Percentiles rank a stretch among this genome's conserved stretches.
Conservation (phyloP, 2,329 filamentous ascomycete genomes). For the Fusarium caatingaense region DNA sequence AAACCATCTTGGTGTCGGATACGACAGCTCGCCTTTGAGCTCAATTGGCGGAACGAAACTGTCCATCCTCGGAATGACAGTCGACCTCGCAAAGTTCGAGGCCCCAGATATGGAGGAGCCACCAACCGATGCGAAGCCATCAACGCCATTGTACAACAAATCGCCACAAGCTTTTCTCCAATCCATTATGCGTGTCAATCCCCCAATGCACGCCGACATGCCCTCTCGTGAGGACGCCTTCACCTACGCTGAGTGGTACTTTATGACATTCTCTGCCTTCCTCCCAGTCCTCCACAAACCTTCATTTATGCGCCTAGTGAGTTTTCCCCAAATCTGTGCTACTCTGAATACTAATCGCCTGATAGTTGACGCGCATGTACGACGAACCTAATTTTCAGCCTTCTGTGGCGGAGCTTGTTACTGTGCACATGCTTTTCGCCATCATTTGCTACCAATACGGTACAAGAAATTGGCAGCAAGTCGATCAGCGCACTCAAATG, state of each 20-base stretch:
- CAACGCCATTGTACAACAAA: slow-evolving; percentile 71
- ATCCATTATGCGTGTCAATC: slow-evolving; percentile 71
- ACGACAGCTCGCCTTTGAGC: slow-evolving; percentile 73
- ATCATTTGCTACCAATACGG: slow-evolving; percentile 82
- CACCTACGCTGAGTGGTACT: slow-evolving; percentile 79
- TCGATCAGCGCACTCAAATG: slow-evolving; percentile 64
- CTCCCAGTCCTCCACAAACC: slow-evolving; percentile 82
- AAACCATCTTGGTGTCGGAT: slow-evolving; percentile 73
- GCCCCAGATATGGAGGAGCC: slow-evolving; percentile 73
- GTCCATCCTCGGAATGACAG: slow-evolving; percentile 82
- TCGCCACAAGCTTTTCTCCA: slow-evolving; percentile 78
- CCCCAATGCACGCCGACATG: slow-evolving; percentile 66
- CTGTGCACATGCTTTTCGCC: slow-evolving; percentile 82
- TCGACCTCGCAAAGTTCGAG: slow-evolving; percentile 80
- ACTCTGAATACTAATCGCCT: slow-evolving; percentile 17
- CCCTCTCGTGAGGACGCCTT: slow-evolving; percentile 74
- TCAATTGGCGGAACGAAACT: slow-evolving; percentile 80
- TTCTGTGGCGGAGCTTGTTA: slow-evolving; percentile 72
- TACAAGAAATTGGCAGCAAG: slow-evolving; percentile 71
- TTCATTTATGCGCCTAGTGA: slow-evolving; percentile 75
- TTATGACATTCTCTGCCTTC: slow-evolving; percentile 77
- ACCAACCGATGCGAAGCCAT: slow-evolving; percentile 51
- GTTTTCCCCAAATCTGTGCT: slow-evolving; percentile 35
- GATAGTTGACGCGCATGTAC: slow-evolving; percentile 72
- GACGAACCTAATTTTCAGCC: slow-evolving; percentile 74